Base-by-base conservation (phyloP, 1,139 yeast species). In the Saccharomyces pastorianus region DNA sequence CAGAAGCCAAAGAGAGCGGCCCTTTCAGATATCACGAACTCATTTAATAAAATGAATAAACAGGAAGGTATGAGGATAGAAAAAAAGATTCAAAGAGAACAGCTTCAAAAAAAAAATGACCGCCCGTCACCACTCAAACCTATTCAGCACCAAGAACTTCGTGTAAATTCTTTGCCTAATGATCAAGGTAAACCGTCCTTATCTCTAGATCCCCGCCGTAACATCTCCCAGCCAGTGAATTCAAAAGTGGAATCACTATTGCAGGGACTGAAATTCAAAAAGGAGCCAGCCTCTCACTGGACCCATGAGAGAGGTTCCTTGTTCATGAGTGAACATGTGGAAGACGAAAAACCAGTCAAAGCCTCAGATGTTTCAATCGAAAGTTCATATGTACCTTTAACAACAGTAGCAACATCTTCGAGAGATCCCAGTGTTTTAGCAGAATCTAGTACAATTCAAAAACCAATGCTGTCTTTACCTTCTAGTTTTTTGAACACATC, bases 181-280 rank as follows among this genome's bases (percentile, higher is more conserved):
- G 26, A 17, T 5, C 23, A 38, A 38, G n/a, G 26, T 9, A 17
- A 17, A 9, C 6, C 44, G 11, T 38, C 44, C 11, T 11, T 20
- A 38, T 38, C 44, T 9, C 54, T 67, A 48, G 71, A 67, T 52
- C 71, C 71, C 4, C 64, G 68, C 46, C 63, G 67, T 42, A 63
- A 61, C 47, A 52, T 62, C 13, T 56, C 67, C 2, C 66, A 65
- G 51, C 69, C 67, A 13, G 54, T 49, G 4, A 55, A 50, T 29
- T 49, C 52, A 14, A 55, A 56, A 6, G 56, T 61, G n/a, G 62
- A 62, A 41, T 55, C 58, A 25, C 52, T 62, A 23, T 51, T 38
- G 44, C 44, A 38, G 26, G 44, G 44, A 38, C 13, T 20, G 44
- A 38, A 38, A 5, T 9, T 20, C 4, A 38, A 28, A 26, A 29